phyloP scores from a whole-genome alignment of 2,329 filamentous ascomycete species.

The Aureobasidium vineae region DNA sequence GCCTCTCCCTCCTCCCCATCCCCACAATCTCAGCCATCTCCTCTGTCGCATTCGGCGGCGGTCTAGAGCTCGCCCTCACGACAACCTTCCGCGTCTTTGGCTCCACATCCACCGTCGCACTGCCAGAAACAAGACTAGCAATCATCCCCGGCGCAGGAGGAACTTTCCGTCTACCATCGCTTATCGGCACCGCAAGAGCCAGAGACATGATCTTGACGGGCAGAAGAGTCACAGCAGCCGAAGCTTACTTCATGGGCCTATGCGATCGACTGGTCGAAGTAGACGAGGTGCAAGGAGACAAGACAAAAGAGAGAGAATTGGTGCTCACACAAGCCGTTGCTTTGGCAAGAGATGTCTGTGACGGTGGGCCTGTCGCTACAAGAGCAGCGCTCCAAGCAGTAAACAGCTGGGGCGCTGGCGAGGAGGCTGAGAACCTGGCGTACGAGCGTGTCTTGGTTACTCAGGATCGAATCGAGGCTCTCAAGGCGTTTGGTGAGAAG shows the following conservation, averaged over 20 bases:
- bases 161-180: conserved; percentile 77
- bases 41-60: conserved; percentile 84
- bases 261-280: conserved; percentile 89
- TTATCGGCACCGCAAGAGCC: conserved; percentile 80
- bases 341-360: conserved; percentile 80
- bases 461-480: conserved; percentile 82
- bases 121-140: conserved; percentile 88
- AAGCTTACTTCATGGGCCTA: conserved; percentile 88
- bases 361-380: conserved; percentile 82
- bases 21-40: conserved; percentile 88
- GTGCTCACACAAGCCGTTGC: conserved; percentile 74
- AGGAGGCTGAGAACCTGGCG: conserved; percentile 80
- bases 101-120: conserved; percentile 71
- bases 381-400: conserved; percentile 78
- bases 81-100: conserved; percentile 87
- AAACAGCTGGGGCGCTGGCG: conserved; percentile 60
- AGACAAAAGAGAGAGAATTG: conserved; percentile 56
- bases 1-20: conserved; percentile 72
- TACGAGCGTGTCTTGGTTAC: conserved; percentile 81
- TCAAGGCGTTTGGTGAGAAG: conserved; percentile 80
- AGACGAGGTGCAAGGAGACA: conserved; percentile 54
- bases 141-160: conserved; percentile 96
- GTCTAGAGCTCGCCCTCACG: conserved; percentile 85
- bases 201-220: conserved; percentile 89
- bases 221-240: conserved; percentile 74